Evolutionary conservation across 139 green algal genomes (phyloP), one percentile per base, ranked within the genome.

Genomic region (Dunaliella primolecta): DNA sequence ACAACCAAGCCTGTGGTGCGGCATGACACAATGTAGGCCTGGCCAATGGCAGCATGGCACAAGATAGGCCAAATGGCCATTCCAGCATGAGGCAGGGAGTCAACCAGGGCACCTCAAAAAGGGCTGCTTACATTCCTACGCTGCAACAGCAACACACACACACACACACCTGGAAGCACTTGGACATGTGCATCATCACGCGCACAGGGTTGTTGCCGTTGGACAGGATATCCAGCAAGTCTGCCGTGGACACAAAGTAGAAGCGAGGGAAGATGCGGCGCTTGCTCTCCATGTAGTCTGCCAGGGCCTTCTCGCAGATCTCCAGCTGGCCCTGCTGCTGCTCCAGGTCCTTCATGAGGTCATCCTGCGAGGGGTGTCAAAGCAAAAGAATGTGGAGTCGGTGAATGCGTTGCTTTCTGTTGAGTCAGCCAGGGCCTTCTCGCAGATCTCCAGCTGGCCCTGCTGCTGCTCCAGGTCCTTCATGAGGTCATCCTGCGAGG

Each of bases 381-480:
- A n/a, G n/a, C n/a, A n/a, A n/a, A n/a, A n/a, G n/a, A n/a, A n/a
- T n/a, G n/a, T n/a, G n/a, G n/a, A n/a, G n/a, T n/a, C n/a, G n/a
- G n/a, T n/a, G n/a, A n/a, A n/a, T n/a, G n/a, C n/a, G n/a, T 97
- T 97, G 85, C 82, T 90, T 91, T 97, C 94, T 92, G 95, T 96
- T 89, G 94, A 97, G 82, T 97, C 94, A 21, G 92, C 91, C 72
- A 95, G 91, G 21, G 94, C 94, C 88, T 96, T 96, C 86, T 96
- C 94, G 86, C 94, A 97, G 25, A 94, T 89, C 86, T 95, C 88
- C 64, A 92, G 86, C 86, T 92, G 83, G 56, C 81, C 86, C 89
- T 95, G 91, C 88, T 95, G 91, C 76, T 93, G 93, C 87, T 97
- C 93, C 83, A 97, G 86, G 83, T 93, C 90, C 83, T 92, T 94